Percentiles rank a stretch among this genome's conserved stretches.
These are phyloP conservation scores for Thalia dealbata DNA, from an alignment of 176 grass and related monocot genomes.

Conservation along the genomic window DNA sequence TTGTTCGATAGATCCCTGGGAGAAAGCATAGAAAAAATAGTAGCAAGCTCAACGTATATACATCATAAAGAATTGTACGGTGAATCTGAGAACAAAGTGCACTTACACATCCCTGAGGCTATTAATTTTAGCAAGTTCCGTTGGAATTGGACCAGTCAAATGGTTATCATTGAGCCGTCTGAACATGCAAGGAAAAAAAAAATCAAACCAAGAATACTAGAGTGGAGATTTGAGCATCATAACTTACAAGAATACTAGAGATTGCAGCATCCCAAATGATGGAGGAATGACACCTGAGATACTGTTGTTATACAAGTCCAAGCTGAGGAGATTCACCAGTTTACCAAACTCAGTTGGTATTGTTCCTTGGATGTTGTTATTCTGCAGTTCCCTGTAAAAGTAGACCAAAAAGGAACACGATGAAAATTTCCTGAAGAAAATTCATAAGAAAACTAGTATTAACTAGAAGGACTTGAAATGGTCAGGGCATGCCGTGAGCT, in stretches of 20 bases:
- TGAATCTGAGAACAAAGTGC: background rate
- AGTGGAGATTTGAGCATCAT: no score
- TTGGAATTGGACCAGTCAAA: slow-evolving; percentile 82
- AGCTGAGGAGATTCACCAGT: slow-evolving; percentile 53
- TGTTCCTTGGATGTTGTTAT: slow-evolving; percentile 60
- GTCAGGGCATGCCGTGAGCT: no score
- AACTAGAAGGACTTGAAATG: no score
- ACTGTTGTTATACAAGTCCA: slow-evolving; percentile 82
- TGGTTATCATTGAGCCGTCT: slow-evolving; percentile 88
- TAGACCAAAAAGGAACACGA: background rate
- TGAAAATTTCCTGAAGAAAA: background rate
- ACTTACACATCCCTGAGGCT: slow-evolving; percentile 96
- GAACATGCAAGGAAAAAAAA: slow-evolving; percentile 28
- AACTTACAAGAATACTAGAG: slow-evolving; percentile 67
- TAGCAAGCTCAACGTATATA: slow-evolving; percentile 21
- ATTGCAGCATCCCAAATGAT: slow-evolving; percentile 44
- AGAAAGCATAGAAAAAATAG: slow-evolving; percentile 15
- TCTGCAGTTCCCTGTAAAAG: slow-evolving; percentile 59
- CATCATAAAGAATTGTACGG: background rate
- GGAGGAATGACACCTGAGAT: slow-evolving; percentile 53
- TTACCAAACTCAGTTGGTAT: slow-evolving; percentile 55
- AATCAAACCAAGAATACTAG: no score
- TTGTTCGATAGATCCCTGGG: slow-evolving; percentile 88
- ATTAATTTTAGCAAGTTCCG: slow-evolving; percentile 59
- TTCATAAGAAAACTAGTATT: background rate